phyloP scores from a whole-genome alignment of 805 yeast genomes.

The Maudiozyma barnettii region DNA sequence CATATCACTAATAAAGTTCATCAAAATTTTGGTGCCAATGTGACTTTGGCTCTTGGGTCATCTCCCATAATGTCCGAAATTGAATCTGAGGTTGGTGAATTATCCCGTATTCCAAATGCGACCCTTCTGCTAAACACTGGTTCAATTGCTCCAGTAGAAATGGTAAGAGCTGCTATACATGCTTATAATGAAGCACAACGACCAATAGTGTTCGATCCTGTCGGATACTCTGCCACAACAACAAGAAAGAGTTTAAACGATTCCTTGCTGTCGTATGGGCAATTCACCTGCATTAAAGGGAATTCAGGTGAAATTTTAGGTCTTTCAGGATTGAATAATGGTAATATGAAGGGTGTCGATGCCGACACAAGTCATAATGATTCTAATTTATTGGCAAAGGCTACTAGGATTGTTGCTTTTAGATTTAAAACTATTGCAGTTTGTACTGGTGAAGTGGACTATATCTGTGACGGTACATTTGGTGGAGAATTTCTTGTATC shows the following conservation, averaged over 20 bases:
- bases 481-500: constrained; percentile 17
- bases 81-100: constrained; percentile 53
- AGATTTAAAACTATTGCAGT: constrained; percentile 54
- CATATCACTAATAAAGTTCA: constrained; percentile 88
- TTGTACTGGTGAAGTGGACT: constrained; percentile 54
- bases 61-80: constrained; percentile 86
- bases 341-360: constrained; percentile 69
- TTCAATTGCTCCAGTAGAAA: constrained; percentile 43
- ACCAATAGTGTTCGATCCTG: constrained; percentile 80
- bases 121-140: constrained; percentile 69
- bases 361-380: constrained; percentile 22
- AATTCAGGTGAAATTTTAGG: constrained; percentile 71
- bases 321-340: constrained; percentile 39
- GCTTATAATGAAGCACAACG: constrained; percentile 47
- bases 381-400: constrained; percentile 26
- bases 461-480: constrained; percentile 39
- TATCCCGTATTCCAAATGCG: constrained; percentile 45
- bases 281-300: constrained; percentile 66
- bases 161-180: constrained; percentile 42
- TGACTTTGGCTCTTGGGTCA: constrained; percentile 72
- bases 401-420: constrained; percentile 42
- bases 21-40: constrained; percentile 79
- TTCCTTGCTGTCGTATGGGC: constrained; percentile 45
- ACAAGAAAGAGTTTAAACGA: constrained; percentile 43
- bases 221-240: constrained; percentile 79